Conservation (phyloP, 176 grass and related monocot genomes). For the Aegilops longissima region DNA sequence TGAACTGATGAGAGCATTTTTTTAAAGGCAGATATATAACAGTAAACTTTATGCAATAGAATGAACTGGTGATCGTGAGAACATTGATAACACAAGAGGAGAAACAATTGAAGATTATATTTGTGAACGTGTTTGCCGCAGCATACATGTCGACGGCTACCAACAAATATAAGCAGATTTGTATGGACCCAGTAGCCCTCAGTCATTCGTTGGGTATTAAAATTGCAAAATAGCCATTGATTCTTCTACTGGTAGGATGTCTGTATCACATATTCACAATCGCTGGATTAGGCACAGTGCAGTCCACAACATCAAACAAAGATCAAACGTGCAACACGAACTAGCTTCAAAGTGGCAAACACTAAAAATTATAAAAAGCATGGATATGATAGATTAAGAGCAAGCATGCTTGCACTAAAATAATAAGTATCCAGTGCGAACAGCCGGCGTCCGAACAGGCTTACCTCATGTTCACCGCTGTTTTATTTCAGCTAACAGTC, state of each 20-base stretch:
- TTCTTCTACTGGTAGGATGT: background rate
- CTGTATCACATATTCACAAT: background rate
- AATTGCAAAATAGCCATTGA: background rate
- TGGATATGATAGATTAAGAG: background rate
- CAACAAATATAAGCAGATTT: no score
- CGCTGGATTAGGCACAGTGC: background rate
- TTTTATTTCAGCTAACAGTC: background rate
- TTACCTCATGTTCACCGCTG: background rate
- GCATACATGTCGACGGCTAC: background rate
- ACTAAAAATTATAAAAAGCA: background rate
- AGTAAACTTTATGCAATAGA: background rate
- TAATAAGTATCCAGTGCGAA: background rate
- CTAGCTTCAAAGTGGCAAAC: background rate
- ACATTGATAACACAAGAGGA: background rate
- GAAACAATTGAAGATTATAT: background rate
- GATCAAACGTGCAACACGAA: slow-evolving; percentile 8
- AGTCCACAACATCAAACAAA: background rate
- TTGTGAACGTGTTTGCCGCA: background rate
- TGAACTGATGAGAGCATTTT: no score
- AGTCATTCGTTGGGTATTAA: background rate
- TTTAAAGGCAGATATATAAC: no score
- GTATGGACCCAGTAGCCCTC: background rate
- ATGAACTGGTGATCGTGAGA: background rate
- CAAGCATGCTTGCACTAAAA: background rate
- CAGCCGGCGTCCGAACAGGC: background rate